Evolutionary conservation across 208 protist genomes (phyloP).

Genomic region (Strigomonas galati): DNA sequence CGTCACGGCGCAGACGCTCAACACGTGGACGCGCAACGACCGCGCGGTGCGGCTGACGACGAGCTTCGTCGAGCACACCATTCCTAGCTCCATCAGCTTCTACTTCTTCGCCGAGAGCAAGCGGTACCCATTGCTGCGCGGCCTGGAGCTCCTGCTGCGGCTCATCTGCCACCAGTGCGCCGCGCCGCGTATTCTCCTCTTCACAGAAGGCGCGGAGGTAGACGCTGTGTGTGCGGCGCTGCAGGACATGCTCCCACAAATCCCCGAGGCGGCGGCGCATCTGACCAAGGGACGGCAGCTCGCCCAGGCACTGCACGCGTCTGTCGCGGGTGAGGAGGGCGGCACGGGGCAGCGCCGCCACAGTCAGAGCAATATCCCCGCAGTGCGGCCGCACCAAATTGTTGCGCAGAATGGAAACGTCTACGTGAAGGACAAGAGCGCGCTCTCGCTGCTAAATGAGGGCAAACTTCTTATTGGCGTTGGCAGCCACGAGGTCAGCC

Average conservation of each 20-base stretch:
- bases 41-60: conserved; percentile 84
- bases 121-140: conserved; percentile 33
- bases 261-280: conserved; percentile 1
- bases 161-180: conserved; percentile 68
- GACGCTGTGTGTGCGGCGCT: conserved; percentile 28
- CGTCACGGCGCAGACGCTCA: conserved; percentile 77
- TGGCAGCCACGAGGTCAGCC: conserved; percentile 50
- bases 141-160: conserved; percentile 49
- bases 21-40: conserved; percentile 87
- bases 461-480: conserved; percentile 69
- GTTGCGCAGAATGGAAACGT: conserved; percentile 42
- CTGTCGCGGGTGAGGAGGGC: not conserved
- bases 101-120: conserved; percentile 15
- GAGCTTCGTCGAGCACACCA: conserved; percentile 83
- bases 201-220: conserved; percentile 40
- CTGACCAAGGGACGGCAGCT: conserved; percentile 19
- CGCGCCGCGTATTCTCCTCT: conserved; percentile 71
- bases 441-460: conserved; percentile 57
- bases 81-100: not conserved
- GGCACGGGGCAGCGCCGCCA: not conserved
- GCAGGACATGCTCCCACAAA: conserved; percentile 12
- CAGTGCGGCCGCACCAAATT: conserved; percentile 42
- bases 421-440: conserved; percentile 74
- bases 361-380: no score
- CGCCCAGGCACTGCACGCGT: conserved; percentile 26